Evolutionary conservation across 768 basidiomycete species (phyloP).

Genomic region (Phlebiopsis flavidoalba): DNA sequence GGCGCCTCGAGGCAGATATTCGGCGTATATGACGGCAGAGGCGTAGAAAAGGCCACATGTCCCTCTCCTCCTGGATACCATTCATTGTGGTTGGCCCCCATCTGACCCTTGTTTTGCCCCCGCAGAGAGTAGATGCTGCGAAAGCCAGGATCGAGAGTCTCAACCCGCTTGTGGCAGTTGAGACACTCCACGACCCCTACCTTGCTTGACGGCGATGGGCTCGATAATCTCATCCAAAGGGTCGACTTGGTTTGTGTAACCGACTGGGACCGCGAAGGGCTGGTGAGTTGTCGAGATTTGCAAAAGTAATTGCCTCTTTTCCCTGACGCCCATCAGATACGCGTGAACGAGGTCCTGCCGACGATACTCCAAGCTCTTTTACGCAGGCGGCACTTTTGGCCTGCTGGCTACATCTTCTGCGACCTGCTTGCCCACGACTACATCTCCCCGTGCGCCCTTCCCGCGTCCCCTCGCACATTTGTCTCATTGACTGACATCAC

Average conservation of each 20-base stretch:
- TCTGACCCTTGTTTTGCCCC: background rate
- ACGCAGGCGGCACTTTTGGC: conserved; percentile 90
- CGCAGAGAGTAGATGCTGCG: conserved; percentile 81
- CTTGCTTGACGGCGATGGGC: conserved; percentile 42
- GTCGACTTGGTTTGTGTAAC: conserved; percentile 89
- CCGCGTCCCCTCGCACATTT: background rate
- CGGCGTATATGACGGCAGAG: background rate
- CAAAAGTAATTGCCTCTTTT: background rate
- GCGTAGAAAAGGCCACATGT: background rate
- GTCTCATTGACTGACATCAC: background rate
- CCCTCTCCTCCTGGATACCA: background rate
- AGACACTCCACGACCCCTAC: conserved; percentile 53
- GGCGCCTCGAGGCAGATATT: background rate
- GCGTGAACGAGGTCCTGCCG: conserved; percentile 79
- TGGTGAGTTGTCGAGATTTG: conserved; percentile 47
- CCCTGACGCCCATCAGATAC: conserved; percentile 43
- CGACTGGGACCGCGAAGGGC: conserved; percentile 61
- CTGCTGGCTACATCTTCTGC: conserved; percentile 92
- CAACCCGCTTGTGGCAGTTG: conserved; percentile 86
- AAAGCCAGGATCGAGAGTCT: conserved; percentile 81
- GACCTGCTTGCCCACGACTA: conserved; percentile 87
- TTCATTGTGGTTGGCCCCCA: background rate
- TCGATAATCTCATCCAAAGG: conserved; percentile 53
- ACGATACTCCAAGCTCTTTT: conserved; percentile 70
- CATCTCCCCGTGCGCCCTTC: conserved; percentile 65